These are phyloP conservation scores for Andrographis paniculata DNA, from an alignment of 305 asterid genomes.

Conservation along the genomic window DNA sequence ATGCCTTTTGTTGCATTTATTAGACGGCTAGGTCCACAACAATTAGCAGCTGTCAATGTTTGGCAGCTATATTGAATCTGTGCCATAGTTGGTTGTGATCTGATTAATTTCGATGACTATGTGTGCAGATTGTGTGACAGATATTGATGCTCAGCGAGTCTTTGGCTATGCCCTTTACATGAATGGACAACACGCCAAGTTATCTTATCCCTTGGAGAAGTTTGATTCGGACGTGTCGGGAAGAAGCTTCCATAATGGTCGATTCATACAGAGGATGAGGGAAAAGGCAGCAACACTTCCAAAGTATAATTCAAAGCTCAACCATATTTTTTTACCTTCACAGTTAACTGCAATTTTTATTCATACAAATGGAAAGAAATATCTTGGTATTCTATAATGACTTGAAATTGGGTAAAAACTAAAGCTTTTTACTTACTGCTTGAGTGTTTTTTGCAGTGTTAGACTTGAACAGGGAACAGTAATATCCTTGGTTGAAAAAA, in stretches of 20 bases:
- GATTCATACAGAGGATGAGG: slow-evolving; percentile 81
- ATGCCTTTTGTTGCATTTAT: too few relatives aligned
- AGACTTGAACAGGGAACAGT: slow-evolving; percentile 1
- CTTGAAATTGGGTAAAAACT: too few relatives aligned
- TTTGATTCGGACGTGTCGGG: slow-evolving; percentile 76
- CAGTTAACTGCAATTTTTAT: too few relatives aligned
- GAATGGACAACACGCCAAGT: slow-evolving; percentile 66
- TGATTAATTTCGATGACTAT: slow-evolving; percentile 3
- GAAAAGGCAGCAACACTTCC: slow-evolving; percentile 79
- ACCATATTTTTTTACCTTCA: too few relatives aligned
- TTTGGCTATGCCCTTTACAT: slow-evolving; percentile 85
- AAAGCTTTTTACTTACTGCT: background rate
- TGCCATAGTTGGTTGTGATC: too few relatives aligned
- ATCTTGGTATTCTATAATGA: too few relatives aligned
- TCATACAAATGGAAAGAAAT: too few relatives aligned
- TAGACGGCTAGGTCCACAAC: too few relatives aligned
- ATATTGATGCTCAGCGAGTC: slow-evolving; percentile 76
- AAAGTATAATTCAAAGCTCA: slow-evolving; percentile 32
- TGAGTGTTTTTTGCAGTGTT: background rate
- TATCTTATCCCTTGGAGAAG: slow-evolving; percentile 77
- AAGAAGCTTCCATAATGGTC: slow-evolving; percentile 85
- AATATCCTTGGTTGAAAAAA: background rate
- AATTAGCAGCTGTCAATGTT: too few relatives aligned
- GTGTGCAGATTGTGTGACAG: slow-evolving; percentile 43
- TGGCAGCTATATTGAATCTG: background rate